Conservation (phyloP, 2,329 filamentous ascomycete genomes). For the Alternaria ventricosa region DNA sequence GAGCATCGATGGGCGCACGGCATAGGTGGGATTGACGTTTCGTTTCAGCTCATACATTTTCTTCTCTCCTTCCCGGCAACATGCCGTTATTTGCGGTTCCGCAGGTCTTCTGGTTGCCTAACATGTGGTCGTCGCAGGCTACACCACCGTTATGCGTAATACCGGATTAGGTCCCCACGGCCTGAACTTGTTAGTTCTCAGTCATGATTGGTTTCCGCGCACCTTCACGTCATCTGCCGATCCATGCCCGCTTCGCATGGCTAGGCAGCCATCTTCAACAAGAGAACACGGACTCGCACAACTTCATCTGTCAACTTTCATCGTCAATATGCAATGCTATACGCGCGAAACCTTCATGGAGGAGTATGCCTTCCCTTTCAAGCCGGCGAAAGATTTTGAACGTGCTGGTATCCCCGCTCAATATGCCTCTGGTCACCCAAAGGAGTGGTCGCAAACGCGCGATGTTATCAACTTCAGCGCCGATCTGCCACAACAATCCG, state of each 20-base stretch:
- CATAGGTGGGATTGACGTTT: conserved; percentile 39
- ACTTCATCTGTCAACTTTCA: neutral
- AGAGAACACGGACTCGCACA: neutral
- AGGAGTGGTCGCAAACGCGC: conserved; percentile 19
- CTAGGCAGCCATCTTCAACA: conserved; percentile 14
- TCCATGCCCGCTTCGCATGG: conserved; percentile 4
- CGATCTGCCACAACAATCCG: neutral
- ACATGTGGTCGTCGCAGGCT: neutral
- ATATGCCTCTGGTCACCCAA: conserved; percentile 24
- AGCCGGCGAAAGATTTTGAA: conserved; percentile 23
- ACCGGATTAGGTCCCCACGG: neutral
- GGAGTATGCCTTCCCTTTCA: conserved; percentile 18
- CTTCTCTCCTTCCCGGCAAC: neutral
- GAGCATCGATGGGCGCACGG: conserved; percentile 33
- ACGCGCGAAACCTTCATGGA: conserved; percentile 15
- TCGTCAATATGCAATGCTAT: conserved; percentile 6
- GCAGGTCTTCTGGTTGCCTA: neutral
- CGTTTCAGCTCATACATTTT: conserved; percentile 44
- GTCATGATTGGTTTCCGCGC: neutral
- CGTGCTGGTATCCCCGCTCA: conserved; percentile 15
- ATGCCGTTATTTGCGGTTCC: neutral
- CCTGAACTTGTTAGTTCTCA: neutral
- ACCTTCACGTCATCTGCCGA: conserved; percentile 13
- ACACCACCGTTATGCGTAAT: neutral
- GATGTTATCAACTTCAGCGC: conserved; percentile 17